Percentiles rank a stretch among this genome's conserved stretches.
Conservation (phyloP, 2,329 filamentous ascomycete genomes). For the Alternaria rosae region DNA sequence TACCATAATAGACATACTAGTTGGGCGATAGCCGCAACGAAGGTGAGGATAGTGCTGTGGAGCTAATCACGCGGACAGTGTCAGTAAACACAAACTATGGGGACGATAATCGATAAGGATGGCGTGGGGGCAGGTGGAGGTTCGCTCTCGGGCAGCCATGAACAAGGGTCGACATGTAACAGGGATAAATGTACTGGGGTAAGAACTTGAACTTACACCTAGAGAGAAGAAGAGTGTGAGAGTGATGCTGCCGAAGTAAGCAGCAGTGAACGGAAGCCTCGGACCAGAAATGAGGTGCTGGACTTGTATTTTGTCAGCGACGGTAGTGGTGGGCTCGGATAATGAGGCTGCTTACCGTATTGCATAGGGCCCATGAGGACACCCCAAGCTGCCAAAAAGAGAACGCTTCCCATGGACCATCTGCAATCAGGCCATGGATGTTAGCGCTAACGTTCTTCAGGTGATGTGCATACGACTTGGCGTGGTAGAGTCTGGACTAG, state of each 20-base stretch:
- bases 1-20: slow-evolving; percentile 89
- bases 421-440: slow-evolving; percentile 59
- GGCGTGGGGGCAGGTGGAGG: slow-evolving; percentile 30
- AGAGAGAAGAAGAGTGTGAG: slow-evolving; percentile 92
- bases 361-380: slow-evolving; percentile 89
- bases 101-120: slow-evolving; percentile 42
- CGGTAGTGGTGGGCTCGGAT: slow-evolving; percentile 11
- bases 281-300: slow-evolving; percentile 84
- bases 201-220: slow-evolving; percentile 71
- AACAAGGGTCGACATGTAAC: slow-evolving; percentile 31
- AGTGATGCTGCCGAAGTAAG: slow-evolving; percentile 92
- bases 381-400: slow-evolving; percentile 92
- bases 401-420: slow-evolving; percentile 90
- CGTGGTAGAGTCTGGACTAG: slow-evolving; percentile 38
- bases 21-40: slow-evolving; percentile 84
- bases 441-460: slow-evolving; percentile 47
- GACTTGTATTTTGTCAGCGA: slow-evolving; percentile 51
- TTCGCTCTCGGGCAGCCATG: slow-evolving; percentile 33
- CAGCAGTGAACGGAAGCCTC: slow-evolving; percentile 88
- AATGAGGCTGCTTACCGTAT: slow-evolving; percentile 62
- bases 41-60: slow-evolving; percentile 81
- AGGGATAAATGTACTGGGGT: slow-evolving; percentile 20
- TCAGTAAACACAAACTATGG: slow-evolving; percentile 43
- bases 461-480: slow-evolving; percentile 35
- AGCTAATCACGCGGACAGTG: slow-evolving; percentile 58